phyloP scores from a whole-genome alignment of 1,139 yeast genomes.

The Candida sp. region DNA sequence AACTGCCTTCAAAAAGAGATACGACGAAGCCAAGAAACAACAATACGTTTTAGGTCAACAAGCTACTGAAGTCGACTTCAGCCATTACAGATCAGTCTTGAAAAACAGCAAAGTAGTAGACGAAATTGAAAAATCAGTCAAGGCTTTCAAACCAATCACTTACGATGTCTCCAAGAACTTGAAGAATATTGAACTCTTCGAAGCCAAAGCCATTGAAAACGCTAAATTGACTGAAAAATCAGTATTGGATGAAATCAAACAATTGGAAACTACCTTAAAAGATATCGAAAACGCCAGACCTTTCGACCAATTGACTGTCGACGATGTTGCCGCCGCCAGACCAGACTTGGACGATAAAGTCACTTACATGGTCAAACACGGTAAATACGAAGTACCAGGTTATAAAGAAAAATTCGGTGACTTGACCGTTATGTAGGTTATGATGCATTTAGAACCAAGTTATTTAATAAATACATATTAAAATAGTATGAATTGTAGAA shows the following conservation, averaged over 20 bases:
- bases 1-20: slow-evolving; percentile 95
- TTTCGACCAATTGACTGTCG: slow-evolving; percentile 94
- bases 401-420: slow-evolving; percentile 98
- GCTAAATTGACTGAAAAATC: slow-evolving; percentile 92
- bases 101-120: slow-evolving; percentile 79
- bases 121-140: slow-evolving; percentile 77
- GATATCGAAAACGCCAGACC: slow-evolving; percentile 98
- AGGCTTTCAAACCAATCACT: slow-evolving; percentile 75
- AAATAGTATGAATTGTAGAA: not conserved
- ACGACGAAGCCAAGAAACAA: slow-evolving; percentile 93
- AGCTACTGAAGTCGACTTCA: slow-evolving; percentile 76
- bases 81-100: slow-evolving; percentile 73
- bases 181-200: slow-evolving; percentile 90
- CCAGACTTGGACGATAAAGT: slow-evolving; percentile 98
- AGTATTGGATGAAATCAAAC: slow-evolving; percentile 81
- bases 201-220: slow-evolving; percentile 92
- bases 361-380: slow-evolving; percentile 91
- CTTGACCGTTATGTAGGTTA: slow-evolving; percentile 80
- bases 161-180: slow-evolving; percentile 87
- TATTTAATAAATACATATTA: not conserved
- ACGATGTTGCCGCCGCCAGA: slow-evolving; percentile 91
- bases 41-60: slow-evolving; percentile 67
- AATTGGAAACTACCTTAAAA: slow-evolving; percentile 81
- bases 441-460: not conserved
- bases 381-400: slow-evolving; percentile 98